phyloP scores from a whole-genome alignment of 192 early-diverging fungal genomes.

The Linnemannia elongata region DNA sequence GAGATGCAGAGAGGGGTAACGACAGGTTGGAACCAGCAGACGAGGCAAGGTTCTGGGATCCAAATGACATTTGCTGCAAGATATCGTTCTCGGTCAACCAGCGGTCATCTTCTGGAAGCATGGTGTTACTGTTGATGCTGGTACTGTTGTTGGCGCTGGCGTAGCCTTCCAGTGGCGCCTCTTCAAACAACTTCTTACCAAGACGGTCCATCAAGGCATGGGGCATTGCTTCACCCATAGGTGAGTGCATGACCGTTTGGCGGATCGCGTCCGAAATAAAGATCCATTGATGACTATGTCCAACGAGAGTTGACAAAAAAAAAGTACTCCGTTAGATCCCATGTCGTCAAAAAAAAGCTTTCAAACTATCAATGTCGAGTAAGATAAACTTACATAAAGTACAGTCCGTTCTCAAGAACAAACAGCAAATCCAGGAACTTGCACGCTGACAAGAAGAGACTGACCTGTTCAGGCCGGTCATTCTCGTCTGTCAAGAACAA shows the following conservation, averaged over 20 bases:
- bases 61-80: conserved; percentile 50
- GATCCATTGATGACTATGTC: conserved; percentile 90
- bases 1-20: conserved; percentile 23
- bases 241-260: conserved; percentile 62
- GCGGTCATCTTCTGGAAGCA: conserved; percentile 16
- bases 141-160: background rate
- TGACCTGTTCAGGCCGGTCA: conserved; percentile 73
- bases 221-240: conserved; percentile 62
- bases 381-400: conserved; percentile 77
- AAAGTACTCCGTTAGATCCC: background rate
- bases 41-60: background rate
- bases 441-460: conserved; percentile 84
- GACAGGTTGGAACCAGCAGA: conserved; percentile 15
- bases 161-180: conserved; percentile 46
- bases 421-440: conserved; percentile 91
- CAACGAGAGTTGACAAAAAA: background rate
- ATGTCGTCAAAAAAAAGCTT: background rate
- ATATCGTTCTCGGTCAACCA: conserved; percentile 39
- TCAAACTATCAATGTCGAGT: background rate
- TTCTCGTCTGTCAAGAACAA: conserved; percentile 65
- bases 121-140: conserved; percentile 17
- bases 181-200: conserved; percentile 67
- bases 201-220: conserved; percentile 78
- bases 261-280: conserved; percentile 91
- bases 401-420: conserved; percentile 84